Evolutionary conservation across 805 yeast genomes (phyloP), one percentile per base, ranked within the genome.

Genomic region (Danielozyma ontarioensis): DNA sequence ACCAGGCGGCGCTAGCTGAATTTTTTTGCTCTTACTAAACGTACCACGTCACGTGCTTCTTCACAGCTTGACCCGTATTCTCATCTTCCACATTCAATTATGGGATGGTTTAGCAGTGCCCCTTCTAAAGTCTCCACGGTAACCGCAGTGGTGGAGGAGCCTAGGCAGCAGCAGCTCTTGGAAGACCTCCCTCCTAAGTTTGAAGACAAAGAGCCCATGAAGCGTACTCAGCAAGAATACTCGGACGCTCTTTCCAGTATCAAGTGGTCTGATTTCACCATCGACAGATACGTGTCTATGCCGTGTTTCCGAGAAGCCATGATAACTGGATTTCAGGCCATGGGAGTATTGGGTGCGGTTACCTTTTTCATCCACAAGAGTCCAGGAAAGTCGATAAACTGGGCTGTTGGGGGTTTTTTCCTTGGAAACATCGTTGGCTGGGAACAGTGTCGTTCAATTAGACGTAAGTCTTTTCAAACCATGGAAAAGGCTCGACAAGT

Each of bases 221-320:
- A 25, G 17, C 35, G 42, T 22, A 16, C 44, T 34, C 31, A 36
- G 40, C 37, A 25, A 22, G 34, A 44, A 13, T 38, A 41, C 4
- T 12, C 55, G 56, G 55, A 57, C 62, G 81, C 78, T 0, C 53
- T 72, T 35, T 49, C 54, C 6, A 45, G 68, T 4, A 53, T 83
- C 10, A 55, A 65, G 15, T 29, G 59, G 15, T 59, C 70, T 0
- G 85, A 81, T 43, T 78, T 83, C 47, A 55, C 66, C 3, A 44
- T 78, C 5, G 65, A 64, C 5, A 70, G 68, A 27, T 60, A 80
- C 32, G 62, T 75, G 2, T 56, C 62, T 29, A 81, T 83, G 48
- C 93, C 94, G 2, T 84, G 94, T 50, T 82, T 84, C 50, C 62
- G 93, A 42, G 89, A 83, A 33, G 86, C 93, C 0, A 84, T 83